These are phyloP conservation scores for Lecanicillium sp. DNA, from an alignment of 2,329 filamentous ascomycete species.

Conservation along the genomic window DNA sequence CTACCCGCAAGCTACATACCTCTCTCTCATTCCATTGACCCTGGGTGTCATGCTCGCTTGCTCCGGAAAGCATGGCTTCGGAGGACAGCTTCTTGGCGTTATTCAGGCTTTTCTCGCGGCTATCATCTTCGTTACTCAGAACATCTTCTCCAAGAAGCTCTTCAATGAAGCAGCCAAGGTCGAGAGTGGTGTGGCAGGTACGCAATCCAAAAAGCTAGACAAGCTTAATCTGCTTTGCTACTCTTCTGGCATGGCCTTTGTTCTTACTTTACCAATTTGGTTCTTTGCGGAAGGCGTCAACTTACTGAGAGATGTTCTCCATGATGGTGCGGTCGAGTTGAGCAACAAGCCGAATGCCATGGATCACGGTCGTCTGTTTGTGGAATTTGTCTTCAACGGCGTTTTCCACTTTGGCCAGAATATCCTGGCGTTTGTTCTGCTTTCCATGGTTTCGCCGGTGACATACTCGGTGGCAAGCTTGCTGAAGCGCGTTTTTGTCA, in stretches of 20 bases:
- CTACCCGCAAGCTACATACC: slow-evolving; percentile 81
- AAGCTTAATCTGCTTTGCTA: slow-evolving; percentile 97
- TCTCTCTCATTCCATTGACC: slow-evolving; percentile 85
- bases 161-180: slow-evolving; percentile 91
- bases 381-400: slow-evolving; percentile 97
- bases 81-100: slow-evolving; percentile 84
- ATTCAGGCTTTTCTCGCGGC: slow-evolving; percentile 84
- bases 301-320: slow-evolving; percentile 70
- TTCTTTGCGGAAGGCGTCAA: slow-evolving; percentile 81
- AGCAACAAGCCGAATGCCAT: slow-evolving; percentile 57
- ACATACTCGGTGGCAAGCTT: slow-evolving; percentile 95
- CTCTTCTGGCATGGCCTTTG: slow-evolving; percentile 87
- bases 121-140: slow-evolving; percentile 93
- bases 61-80: slow-evolving; percentile 71
- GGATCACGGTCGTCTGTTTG: slow-evolving; percentile 63
- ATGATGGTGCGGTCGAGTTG: slow-evolving; percentile 69
- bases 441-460: slow-evolving; percentile 91
- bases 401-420: slow-evolving; percentile 96
- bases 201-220: slow-evolving; percentile 73
- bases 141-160: slow-evolving; percentile 95
- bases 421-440: slow-evolving; percentile 84
- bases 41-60: slow-evolving; percentile 94
- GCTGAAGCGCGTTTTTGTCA: slow-evolving; percentile 96
- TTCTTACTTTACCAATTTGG: slow-evolving; percentile 88
- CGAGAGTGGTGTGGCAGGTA: slow-evolving; percentile 63